A percentile compares a stretch with the other conserved stretches of the same genome.
phyloP scores from a whole-genome alignment of 2,329 filamentous ascomycete species.

The Trichoderma atrobrunneum region DNA sequence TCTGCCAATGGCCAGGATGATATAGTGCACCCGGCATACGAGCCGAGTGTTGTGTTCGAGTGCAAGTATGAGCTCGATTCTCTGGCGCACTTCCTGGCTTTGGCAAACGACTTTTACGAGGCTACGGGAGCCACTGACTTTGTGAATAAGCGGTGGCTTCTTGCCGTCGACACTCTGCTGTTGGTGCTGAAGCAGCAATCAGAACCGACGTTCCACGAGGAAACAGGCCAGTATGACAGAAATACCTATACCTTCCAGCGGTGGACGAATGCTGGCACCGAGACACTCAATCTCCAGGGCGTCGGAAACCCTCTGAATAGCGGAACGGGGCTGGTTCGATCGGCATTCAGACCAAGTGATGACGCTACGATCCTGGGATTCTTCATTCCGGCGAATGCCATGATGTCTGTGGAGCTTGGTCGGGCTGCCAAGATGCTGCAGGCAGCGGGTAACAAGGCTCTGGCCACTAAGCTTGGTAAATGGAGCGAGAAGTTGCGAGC shows the following conservation, averaged over 20 bases:
- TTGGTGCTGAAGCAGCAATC: slow-evolving; percentile 75
- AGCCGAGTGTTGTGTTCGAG: slow-evolving; percentile 84
- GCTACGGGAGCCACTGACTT: slow-evolving; percentile 77
- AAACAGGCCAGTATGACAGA: slow-evolving; percentile 59
- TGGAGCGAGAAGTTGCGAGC: slow-evolving; percentile 64
- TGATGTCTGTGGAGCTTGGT: slow-evolving; percentile 87
- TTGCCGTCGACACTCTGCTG: slow-evolving; percentile 72
- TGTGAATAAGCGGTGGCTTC: slow-evolving; percentile 73
- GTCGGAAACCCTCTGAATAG: slow-evolving; percentile 87
- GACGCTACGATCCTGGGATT: slow-evolving; percentile 93
- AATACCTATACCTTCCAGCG: slow-evolving; percentile 90
- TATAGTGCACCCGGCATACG: slow-evolving; percentile 79
- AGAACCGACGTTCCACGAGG: slow-evolving; percentile 71
- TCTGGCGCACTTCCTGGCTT: slow-evolving; percentile 81
- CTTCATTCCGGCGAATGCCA: slow-evolving; percentile 92
- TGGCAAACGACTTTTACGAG: slow-evolving; percentile 83
- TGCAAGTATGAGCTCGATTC: slow-evolving; percentile 99
- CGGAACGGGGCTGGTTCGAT: slow-evolving; percentile 81
- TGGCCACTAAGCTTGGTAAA: slow-evolving; percentile 55
- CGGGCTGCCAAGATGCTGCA: slow-evolving; percentile 69
- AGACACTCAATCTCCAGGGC: slow-evolving; percentile 79
- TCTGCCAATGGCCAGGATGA: slow-evolving; percentile 81
- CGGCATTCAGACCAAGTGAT: slow-evolving; percentile 91
- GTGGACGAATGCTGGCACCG: slow-evolving; percentile 75
- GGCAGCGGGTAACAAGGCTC: slow-evolving; percentile 52